Base-by-base conservation (phyloP, 257 asterid species). In the Penstemon newberryi region DNA sequence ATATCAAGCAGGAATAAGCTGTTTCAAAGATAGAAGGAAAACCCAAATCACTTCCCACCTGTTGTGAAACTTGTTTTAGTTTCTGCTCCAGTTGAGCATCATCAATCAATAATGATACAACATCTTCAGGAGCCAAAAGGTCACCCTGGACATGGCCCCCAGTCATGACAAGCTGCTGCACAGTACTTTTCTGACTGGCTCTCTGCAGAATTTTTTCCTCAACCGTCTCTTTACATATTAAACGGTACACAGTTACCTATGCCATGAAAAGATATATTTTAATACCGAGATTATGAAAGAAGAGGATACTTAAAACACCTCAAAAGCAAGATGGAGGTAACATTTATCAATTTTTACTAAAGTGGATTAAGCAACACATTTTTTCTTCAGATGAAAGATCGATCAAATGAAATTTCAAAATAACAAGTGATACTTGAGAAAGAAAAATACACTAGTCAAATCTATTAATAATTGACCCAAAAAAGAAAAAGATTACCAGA, bases 91-190 rank as follows among this genome's bases (percentile, higher is more conserved):
- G 74, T 46, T 85, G 99, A 45, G 96, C 84, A 78, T 93, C 99
- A 65, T 93, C 99, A 56, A 93, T 87, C 75, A 90, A 68, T 74
- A 93, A 84, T 8, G 99, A 90, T 6, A 93, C 89, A 15, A 93
- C 97, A 76, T 88, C 95, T 76, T 93, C 99, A n/a, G 97, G 96
- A 73, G 96, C 97, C 84, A 90, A 77, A 69, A 90, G 89, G 54
- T 93, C 99, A 18, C 99, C 99, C 84, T 93, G 99, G 66, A 93
- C 97, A 71, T 93, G 99, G 57, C 97, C 97, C 4, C 97, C 99
- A 0, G 97, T 93, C 99, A 93, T 93, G 74, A 93, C 99, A 73
- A 93, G 97, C 83, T 93, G 96, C 82, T 93, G 99, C 52, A 93
- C 99, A 0, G 96, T 90, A 81, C 77, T 93, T 67, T 93, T 93